phyloP scores from a whole-genome alignment of 2,329 filamentous ascomycete species.

The Botrytis fragariae region DNA sequence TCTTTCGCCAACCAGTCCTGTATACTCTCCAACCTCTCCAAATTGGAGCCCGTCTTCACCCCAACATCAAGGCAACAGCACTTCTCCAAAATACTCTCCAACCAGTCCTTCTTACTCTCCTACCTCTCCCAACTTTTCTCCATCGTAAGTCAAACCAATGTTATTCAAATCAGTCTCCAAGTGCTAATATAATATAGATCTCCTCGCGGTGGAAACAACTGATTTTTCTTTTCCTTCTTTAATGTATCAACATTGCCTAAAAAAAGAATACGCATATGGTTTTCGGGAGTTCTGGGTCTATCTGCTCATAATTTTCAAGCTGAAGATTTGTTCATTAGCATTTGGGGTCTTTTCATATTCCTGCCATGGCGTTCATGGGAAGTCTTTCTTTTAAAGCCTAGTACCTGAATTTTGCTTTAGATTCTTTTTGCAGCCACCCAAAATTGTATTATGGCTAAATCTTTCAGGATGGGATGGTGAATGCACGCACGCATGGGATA shows the following conservation, averaged over 20 bases:
- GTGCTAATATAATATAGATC: conserved; percentile 28
- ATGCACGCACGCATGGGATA: not conserved
- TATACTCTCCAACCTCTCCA: conserved; percentile 37
- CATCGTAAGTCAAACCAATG: conserved; percentile 27
- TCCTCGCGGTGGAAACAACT: conserved; percentile 29
- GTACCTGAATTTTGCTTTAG: conserved; percentile 6
- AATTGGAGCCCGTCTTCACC: conserved; percentile 38
- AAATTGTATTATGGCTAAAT: conserved; percentile 25
- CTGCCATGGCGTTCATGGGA: conserved; percentile 18
- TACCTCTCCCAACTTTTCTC: conserved; percentile 36
- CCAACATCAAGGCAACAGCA: conserved; percentile 30
- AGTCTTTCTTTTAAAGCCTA: conserved; percentile 14
- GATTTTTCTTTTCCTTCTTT: conserved; percentile 18
- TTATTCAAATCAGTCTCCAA: not conserved
- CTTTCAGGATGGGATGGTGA: conserved; percentile 16
- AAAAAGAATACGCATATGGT: conserved; percentile 27
- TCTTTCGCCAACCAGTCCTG: conserved; percentile 36
- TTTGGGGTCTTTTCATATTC: conserved; percentile 18
- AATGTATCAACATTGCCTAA: conserved; percentile 34
- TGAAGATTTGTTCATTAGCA: conserved; percentile 23
- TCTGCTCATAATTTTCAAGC: conserved; percentile 13
- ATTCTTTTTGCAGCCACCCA: conserved; percentile 20
- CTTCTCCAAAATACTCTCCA: conserved; percentile 43
- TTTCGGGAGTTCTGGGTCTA: conserved; percentile 21
- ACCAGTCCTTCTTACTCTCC: conserved; percentile 34